Percentiles rank a stretch among this genome's conserved stretches.
Evolutionary conservation across 2,329 filamentous ascomycete genomes (phyloP).

Genomic region (Escovopsis weberi): DNA sequence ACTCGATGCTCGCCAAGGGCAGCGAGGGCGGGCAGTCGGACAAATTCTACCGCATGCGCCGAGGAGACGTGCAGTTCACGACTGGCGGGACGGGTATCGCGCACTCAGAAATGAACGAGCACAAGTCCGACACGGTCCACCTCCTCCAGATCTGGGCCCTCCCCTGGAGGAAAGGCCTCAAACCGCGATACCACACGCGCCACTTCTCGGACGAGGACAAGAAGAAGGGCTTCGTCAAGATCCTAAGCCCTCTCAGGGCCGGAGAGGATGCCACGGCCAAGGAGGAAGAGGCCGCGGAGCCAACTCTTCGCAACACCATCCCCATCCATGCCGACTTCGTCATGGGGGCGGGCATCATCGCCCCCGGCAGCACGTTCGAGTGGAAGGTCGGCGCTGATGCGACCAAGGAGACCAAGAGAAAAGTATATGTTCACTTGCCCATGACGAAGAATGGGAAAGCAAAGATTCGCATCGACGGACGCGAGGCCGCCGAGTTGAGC

Average conservation of each 20-base stretch:
- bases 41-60: constrained; percentile 54
- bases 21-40: constrained; percentile 43
- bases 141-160: constrained; percentile 84
- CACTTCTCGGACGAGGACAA: constrained; percentile 62
- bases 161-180: constrained; percentile 58
- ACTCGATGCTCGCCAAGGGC: constrained; percentile 66
- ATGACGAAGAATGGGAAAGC: constrained; percentile 66
- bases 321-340: constrained; percentile 73
- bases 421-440: constrained; percentile 68
- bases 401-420: constrained; percentile 40
- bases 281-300: constrained; percentile 49
- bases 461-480: constrained; percentile 52
- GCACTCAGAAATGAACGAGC: constrained; percentile 73
- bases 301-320: constrained; percentile 51
- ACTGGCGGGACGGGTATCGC: constrained; percentile 71
- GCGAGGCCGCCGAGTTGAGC: constrained; percentile 46
- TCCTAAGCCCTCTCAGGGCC: constrained; percentile 60
- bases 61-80: constrained; percentile 81
- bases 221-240: constrained; percentile 53
- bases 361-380: constrained; percentile 47
- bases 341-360: constrained; percentile 66
- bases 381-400: constrained; percentile 55
- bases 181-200: constrained; percentile 62
- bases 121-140: constrained; percentile 55
- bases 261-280: constrained; percentile 45